phyloP scores from a whole-genome alignment of 768 basidiomycete species.

The Clathrus columnatus region DNA sequence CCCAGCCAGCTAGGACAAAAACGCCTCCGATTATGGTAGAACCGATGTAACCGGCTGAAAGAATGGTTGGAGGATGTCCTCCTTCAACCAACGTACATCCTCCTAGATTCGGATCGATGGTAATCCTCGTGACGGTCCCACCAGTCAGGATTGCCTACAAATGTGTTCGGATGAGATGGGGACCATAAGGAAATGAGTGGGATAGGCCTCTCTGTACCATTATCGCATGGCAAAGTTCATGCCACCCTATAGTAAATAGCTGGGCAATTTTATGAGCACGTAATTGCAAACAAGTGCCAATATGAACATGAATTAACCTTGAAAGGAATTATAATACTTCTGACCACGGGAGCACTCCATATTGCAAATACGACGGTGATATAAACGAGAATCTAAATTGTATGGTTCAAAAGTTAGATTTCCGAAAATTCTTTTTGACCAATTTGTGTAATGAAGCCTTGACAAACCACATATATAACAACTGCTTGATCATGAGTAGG shows the following conservation, averaged over 20 bases:
- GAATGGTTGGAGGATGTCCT: conserved; percentile 60
- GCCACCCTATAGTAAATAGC: conserved; percentile 81
- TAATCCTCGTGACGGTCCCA: conserved; percentile 67
- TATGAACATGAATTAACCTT: conserved; percentile 31
- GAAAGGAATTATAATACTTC: conserved; percentile 72
- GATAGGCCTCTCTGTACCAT: conserved; percentile 38
- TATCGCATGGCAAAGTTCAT: conserved; percentile 78
- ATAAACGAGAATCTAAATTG: conserved; percentile 66
- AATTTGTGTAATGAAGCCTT: conserved; percentile 6
- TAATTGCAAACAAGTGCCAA: background rate
- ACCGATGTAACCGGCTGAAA: conserved; percentile 75
- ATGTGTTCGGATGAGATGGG: background rate
- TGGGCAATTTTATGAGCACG: background rate
- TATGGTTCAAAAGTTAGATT: conserved; percentile 3
- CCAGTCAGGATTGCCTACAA: conserved; percentile 71
- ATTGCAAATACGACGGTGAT: conserved; percentile 80
- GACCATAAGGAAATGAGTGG: conserved; percentile 3
- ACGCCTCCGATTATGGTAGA: conserved; percentile 74
- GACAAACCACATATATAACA: conserved; percentile 65
- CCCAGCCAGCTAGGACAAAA: conserved; percentile 79
- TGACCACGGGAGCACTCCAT: conserved; percentile 78
- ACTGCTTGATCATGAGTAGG: conserved; percentile 75
- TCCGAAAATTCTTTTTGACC: conserved; percentile 1
- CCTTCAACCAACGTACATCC: conserved; percentile 68
- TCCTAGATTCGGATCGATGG: conserved; percentile 78